phyloP scores from a whole-genome alignment of 495 filamentous ascomycete species.

The Echria macrotheca region DNA sequence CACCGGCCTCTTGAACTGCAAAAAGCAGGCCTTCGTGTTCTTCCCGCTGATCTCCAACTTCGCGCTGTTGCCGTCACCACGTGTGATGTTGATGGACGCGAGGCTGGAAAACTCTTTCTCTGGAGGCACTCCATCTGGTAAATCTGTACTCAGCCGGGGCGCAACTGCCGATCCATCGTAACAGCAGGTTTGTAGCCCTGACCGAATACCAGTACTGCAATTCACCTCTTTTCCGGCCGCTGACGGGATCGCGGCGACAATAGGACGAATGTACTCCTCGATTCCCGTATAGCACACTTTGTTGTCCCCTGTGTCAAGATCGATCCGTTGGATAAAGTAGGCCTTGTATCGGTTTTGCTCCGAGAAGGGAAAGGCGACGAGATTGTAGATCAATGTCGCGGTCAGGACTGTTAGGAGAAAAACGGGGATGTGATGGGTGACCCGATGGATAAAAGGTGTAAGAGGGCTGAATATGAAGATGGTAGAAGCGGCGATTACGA shows the following conservation, averaged over 20 bases:
- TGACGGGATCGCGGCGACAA: slow-evolving; percentile 64
- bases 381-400: slow-evolving; percentile 80
- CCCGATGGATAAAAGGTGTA: slow-evolving; percentile 79
- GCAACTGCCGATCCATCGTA: slow-evolving; percentile 56
- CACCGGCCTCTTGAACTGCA: slow-evolving; percentile 26
- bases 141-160: slow-evolving; percentile 52
- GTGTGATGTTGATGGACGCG: slow-evolving; percentile 24
- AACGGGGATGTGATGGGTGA: slow-evolving; percentile 74
- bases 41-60: slow-evolving; percentile 22
- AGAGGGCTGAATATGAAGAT: slow-evolving; percentile 72
- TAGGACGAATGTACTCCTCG: slow-evolving; percentile 61
- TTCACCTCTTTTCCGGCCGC: slow-evolving; percentile 54
- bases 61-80: slow-evolving; percentile 16
- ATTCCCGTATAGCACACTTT: slow-evolving; percentile 65
- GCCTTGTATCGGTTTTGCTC: slow-evolving; percentile 71
- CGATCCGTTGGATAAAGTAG: slow-evolving; percentile 77
- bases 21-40: slow-evolving; percentile 32
- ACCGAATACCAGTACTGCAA: slow-evolving; percentile 32
- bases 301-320: slow-evolving; percentile 68
- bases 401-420: slow-evolving; percentile 68
- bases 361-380: slow-evolving; percentile 85
- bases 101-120: slow-evolving; percentile 15
- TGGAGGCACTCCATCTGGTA: slow-evolving; percentile 9
- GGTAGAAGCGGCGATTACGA: slow-evolving; percentile 60
- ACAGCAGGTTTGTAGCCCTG: slow-evolving; percentile 57